phyloP scores from a whole-genome alignment of 2,329 filamentous ascomycete species.

The Aureobasidium sp. region DNA sequence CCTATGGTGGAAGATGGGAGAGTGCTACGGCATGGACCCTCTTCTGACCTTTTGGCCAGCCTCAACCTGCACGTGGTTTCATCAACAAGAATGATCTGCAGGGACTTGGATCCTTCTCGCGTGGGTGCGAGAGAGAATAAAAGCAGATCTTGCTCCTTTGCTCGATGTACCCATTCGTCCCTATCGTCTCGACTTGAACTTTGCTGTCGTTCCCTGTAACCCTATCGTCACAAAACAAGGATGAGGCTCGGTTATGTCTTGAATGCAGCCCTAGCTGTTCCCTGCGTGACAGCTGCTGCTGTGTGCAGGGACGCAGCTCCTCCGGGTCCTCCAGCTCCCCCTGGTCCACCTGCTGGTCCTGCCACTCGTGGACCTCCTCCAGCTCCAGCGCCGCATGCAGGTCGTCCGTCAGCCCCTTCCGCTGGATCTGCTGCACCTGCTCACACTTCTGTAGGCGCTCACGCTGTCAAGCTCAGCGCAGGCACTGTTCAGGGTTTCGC shows the following conservation, averaged over 20 bases:
- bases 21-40: neutral
- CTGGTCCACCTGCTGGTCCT: neutral
- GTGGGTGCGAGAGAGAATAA: neutral
- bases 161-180: neutral
- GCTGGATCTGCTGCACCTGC: neutral
- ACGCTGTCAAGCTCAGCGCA: neutral
- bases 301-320: neutral
- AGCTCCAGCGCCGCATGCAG: neutral
- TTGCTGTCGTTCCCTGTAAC: neutral
- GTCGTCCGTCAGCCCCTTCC: neutral
- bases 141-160: slow-evolving; percentile 8
- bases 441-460: neutral
- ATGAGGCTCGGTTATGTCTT: slow-evolving; percentile 7
- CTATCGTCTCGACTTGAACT: neutral
- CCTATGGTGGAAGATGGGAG: neutral
- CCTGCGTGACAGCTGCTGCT: slow-evolving; percentile 1
- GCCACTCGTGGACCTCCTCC: neutral
- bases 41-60: neutral
- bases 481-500: slow-evolving; percentile 16
- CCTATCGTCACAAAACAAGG: neutral
- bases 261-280: slow-evolving; percentile 6
- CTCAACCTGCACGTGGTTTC: neutral
- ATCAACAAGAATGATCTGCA: slow-evolving; percentile 7
- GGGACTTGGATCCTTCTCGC: neutral
- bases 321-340: neutral